phyloP scores from a whole-genome alignment of 371 early-diverging fungal species.

The Parasitella parasitica region DNA sequence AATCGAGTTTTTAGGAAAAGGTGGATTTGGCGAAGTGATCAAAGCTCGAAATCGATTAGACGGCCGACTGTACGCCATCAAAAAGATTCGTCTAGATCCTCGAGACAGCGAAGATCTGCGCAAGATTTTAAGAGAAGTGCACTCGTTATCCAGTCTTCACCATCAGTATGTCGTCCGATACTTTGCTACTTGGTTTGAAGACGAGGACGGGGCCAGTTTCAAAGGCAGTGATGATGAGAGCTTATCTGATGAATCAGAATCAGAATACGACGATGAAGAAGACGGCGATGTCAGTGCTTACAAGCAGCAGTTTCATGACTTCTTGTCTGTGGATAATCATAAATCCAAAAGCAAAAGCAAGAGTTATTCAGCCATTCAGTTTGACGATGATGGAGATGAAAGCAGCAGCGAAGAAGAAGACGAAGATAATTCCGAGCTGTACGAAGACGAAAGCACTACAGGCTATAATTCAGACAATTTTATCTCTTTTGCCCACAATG shows the following conservation, averaged over 20 bases:
- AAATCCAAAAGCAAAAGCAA: slow-evolving; percentile 41
- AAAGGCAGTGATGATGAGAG: slow-evolving; percentile 52
- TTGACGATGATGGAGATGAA: slow-evolving; percentile 35
- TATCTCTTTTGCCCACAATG: slow-evolving; percentile 34
- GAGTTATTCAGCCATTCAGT: slow-evolving; percentile 55
- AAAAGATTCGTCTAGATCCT: slow-evolving; percentile 78
- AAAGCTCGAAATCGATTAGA: slow-evolving; percentile 88
- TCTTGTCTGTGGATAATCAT: slow-evolving; percentile 48
- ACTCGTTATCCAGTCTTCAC: slow-evolving; percentile 86
- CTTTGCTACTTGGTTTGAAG: slow-evolving; percentile 95
- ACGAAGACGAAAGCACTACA: neutral
- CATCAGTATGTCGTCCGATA: slow-evolving; percentile 92
- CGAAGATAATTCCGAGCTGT: neutral
- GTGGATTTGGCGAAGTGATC: slow-evolving; percentile 93
- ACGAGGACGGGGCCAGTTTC: slow-evolving; percentile 25
- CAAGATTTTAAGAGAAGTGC: slow-evolving; percentile 89
- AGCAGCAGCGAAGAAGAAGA: slow-evolving; percentile 33
- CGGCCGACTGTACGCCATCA: slow-evolving; percentile 89
- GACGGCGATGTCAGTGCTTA: slow-evolving; percentile 49
- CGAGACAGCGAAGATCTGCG: slow-evolving; percentile 74
- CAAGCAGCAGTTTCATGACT: slow-evolving; percentile 53
- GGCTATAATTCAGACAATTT: slow-evolving; percentile 25
- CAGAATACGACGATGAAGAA: slow-evolving; percentile 53
- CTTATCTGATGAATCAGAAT: slow-evolving; percentile 44
- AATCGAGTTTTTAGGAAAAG: slow-evolving; percentile 88